Conservation (phyloP, 768 basidiomycete species). For the Amanita phalloides region DNA sequence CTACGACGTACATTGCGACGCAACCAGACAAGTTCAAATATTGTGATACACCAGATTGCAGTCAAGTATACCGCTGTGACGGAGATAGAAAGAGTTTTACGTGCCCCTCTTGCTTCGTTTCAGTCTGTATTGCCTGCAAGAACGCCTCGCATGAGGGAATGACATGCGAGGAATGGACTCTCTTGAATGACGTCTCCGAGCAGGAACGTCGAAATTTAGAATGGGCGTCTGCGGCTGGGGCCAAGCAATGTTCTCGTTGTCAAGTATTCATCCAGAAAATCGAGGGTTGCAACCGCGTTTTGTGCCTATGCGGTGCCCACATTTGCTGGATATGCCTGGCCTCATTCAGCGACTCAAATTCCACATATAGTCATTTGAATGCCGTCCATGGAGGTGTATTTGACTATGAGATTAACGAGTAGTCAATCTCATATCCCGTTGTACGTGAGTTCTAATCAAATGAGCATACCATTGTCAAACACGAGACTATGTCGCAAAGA, state of each 20-base stretch:
- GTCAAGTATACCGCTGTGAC: constrained; percentile 28
- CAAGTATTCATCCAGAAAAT: constrained; percentile 34
- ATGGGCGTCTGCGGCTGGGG: constrained; percentile 26
- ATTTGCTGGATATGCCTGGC: constrained; percentile 47
- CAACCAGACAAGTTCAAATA: constrained; percentile 34
- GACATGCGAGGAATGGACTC: constrained; percentile 28
- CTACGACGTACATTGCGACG: constrained; percentile 30
- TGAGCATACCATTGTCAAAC: not conserved
- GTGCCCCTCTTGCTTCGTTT: constrained; percentile 42
- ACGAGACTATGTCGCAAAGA: not conserved
- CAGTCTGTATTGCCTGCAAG: constrained; percentile 38
- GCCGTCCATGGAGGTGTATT: constrained; percentile 19
- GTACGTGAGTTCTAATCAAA: not conserved
- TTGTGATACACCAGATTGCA: constrained; percentile 48
- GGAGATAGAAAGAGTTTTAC: constrained; percentile 18
- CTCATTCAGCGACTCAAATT: constrained; percentile 17
- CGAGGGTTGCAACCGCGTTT: constrained; percentile 47
- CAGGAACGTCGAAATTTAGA: constrained; percentile 30
- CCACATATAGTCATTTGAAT: constrained; percentile 26
- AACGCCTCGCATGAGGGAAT: constrained; percentile 40
- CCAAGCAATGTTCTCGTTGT: constrained; percentile 39
- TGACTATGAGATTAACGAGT: constrained; percentile 6
- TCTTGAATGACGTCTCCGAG: constrained; percentile 23
- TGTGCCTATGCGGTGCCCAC: constrained; percentile 39
- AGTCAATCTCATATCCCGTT: not conserved